A percentile compares a stretch with the other conserved stretches of the same genome.
Conservation (phyloP, 2,329 filamentous ascomycete genomes). For the Endocalyx cinctus region DNA sequence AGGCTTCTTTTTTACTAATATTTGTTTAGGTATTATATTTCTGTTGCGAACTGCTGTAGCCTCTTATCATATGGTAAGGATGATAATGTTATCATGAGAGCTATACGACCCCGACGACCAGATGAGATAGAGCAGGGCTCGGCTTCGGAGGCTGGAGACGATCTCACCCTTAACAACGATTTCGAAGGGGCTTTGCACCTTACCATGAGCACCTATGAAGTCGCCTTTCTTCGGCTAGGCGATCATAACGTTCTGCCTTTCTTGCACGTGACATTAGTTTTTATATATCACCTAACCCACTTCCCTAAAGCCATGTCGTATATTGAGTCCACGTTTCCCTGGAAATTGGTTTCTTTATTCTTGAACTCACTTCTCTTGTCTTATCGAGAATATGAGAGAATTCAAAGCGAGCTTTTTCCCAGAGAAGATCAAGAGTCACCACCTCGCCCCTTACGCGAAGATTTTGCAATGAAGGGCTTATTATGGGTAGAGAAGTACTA, state of each 20-base stretch:
- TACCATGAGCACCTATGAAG: constrained; percentile 18
- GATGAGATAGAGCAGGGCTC: constrained; percentile 21
- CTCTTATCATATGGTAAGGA: constrained; percentile 50
- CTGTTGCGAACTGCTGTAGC: constrained; percentile 49
- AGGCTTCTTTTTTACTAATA: too few species aligned
- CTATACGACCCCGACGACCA: constrained; percentile 25
- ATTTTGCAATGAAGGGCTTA: constrained; percentile 62
- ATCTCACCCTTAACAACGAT: constrained; percentile 7
- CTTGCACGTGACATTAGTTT: constrained; percentile 58
- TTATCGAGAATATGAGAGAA: constrained; percentile 25
- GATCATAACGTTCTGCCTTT: constrained; percentile 59
- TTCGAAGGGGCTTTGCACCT: constrained; percentile 20
- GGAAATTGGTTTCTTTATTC: constrained; percentile 41
- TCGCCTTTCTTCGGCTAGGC: constrained; percentile 47
- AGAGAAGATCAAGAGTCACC: constrained; percentile 35
- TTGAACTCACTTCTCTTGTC: constrained; percentile 33
- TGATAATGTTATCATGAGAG: constrained; percentile 41
- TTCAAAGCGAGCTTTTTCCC: constrained; percentile 44
- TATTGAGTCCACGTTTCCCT: constrained; percentile 45
- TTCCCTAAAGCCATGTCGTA: constrained; percentile 37
- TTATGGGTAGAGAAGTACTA: constrained; percentile 57
- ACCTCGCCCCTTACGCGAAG: constrained; percentile 60
- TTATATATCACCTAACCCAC: constrained; percentile 44
- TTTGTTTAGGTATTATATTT: too few species aligned
- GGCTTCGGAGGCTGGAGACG: constrained; percentile 16